Evolutionary conservation across 306 rosid genomes (phyloP).

Genomic region (Begonia peltatifolia): DNA sequence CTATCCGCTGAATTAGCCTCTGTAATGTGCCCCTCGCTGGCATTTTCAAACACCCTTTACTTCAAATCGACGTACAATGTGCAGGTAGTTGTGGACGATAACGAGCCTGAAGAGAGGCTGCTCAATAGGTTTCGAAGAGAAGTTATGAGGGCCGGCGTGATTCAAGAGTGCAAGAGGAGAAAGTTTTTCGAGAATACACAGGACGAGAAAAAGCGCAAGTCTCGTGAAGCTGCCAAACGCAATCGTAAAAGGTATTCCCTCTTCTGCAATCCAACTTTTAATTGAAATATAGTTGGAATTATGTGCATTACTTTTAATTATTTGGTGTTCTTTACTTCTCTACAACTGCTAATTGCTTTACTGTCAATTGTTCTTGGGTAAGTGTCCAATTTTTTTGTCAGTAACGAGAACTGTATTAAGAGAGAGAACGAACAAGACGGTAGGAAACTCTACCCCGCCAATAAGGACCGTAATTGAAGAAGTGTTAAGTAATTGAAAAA

Average conservation of each 20-base stretch:
- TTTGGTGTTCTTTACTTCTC: no score
- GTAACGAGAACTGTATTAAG: no score
- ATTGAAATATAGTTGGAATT: no score
- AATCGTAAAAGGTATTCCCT: constrained; percentile 46
- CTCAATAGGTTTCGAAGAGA: constrained; percentile 60
- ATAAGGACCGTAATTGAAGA: no score
- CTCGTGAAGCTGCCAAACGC: constrained; percentile 82
- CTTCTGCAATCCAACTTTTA: neutral
- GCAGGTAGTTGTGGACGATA: constrained; percentile 52
- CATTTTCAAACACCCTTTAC: constrained; percentile 33
- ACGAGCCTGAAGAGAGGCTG: constrained; percentile 72
- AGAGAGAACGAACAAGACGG: no score
- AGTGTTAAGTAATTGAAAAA: no score
- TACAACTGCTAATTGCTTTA: no score
- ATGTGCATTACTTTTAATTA: no score
- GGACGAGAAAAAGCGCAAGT: constrained; percentile 62
- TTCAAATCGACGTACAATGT: constrained; percentile 47
- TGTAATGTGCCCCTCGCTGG: constrained; percentile 44
- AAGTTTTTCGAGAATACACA: constrained; percentile 49
- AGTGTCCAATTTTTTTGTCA: no score
- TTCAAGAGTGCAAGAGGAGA: constrained; percentile 67
- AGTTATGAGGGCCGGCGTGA: constrained; percentile 69
- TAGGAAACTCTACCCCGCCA: no score
- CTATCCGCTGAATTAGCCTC: constrained; percentile 29
- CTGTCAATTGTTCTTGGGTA: no score